Evolutionary conservation across 495 filamentous ascomycete genomes (phyloP).

Genomic region (Amorphotheca resinae): DNA sequence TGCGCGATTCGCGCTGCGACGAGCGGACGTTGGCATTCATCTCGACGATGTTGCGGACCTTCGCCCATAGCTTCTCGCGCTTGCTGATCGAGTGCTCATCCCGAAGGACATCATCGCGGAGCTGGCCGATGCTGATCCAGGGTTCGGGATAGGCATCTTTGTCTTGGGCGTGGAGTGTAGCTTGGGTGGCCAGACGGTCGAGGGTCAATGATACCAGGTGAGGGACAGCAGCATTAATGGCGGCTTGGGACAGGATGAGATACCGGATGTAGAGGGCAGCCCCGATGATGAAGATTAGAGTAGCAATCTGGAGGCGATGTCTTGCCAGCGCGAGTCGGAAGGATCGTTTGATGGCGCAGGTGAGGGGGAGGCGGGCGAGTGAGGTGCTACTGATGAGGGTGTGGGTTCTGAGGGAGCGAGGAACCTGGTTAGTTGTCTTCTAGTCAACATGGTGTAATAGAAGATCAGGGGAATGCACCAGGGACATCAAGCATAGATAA

Average conservation of each 20-base stretch:
- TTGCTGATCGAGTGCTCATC: constrained; percentile 63
- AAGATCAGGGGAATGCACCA: background rate
- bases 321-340: constrained; percentile 82
- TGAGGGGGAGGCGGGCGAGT: constrained; percentile 77
- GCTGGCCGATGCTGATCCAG: constrained; percentile 74
- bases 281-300: constrained; percentile 46
- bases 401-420: constrained; percentile 54
- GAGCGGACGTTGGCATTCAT: constrained; percentile 85
- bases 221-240: constrained; percentile 59
- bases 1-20: constrained; percentile 65
- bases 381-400: constrained; percentile 56
- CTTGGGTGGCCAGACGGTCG: constrained; percentile 69
- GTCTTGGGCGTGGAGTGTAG: constrained; percentile 58
- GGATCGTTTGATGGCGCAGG: constrained; percentile 79
- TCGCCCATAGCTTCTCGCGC: constrained; percentile 68
- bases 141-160: constrained; percentile 47
- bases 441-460: constrained; percentile 10
- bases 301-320: constrained; percentile 83
- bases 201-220: constrained; percentile 69
- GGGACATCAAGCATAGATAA: too few relatives aligned
- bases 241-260: constrained; percentile 40
- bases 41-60: constrained; percentile 74
- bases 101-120: constrained; percentile 82
- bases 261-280: constrained; percentile 43
- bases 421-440: constrained; percentile 62